Evolutionary conservation across 495 filamentous ascomycete genomes (phyloP), one percentile per base, ranked within the genome.

Genomic region (Annulohypoxylon maeteangense): DNA sequence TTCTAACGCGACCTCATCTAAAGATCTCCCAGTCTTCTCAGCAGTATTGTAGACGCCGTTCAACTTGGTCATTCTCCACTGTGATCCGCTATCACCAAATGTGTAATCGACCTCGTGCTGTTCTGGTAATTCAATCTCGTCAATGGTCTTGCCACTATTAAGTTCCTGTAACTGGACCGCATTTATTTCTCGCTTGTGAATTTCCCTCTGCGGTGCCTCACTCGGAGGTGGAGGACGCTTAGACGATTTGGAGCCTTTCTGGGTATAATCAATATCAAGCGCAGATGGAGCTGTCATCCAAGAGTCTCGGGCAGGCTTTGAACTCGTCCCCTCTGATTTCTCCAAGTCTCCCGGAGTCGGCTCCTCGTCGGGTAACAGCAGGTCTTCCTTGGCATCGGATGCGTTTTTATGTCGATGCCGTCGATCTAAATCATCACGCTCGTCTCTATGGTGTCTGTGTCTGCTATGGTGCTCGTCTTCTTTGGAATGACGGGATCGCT

Each of bases 11-110:
- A 97, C 81, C 27, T 94, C 92, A 25, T 98, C 94, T 16, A 95
- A 82, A 6, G 87, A 40, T 56, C 83, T 84, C 2, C 90, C 90
- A 8, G 82, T 89, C 74, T 95, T 90, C 71, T 97, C 86, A 0
- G 93, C 90, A 61, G 90, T 87, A 55, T 90, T 87, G 80, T 97
- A 97, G 16, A 97, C 90, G 6, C 90, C 91, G 71, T 91, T 93
- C 27, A 99, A 86, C 76, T 93, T 97, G 32, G 90, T 95, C 95
- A 98, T 98, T 48, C 95, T 89, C 95, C 96, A 99, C 67, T 91
- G 86, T 16, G 94, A 92, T 0, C 96, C 95, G 12, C 87, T 78
- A 78, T 99, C 96, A 16, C 95, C 95, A 80, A 99, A 97, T 0
- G 83, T 91, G 76, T 98, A 99, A 64, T 84, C 81, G 12, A 96